phyloP scores from a whole-genome alignment of 306 rosid genomes.

The Acacia confusa region DNA sequence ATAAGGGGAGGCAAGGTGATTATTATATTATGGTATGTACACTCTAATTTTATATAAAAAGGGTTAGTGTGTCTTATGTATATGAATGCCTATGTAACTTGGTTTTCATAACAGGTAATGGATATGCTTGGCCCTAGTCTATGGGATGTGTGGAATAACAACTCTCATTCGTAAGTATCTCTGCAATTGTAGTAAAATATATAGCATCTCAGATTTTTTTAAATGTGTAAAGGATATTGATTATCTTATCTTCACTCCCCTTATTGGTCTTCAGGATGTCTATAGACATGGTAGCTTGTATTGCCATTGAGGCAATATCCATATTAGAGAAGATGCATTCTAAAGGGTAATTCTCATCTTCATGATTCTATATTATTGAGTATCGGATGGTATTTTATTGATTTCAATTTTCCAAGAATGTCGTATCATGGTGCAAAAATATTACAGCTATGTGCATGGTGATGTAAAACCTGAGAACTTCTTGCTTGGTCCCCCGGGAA shows the following conservation, averaged over 20 bases:
- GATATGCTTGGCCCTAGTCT: constrained; percentile 78
- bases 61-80: not conserved
- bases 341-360: constrained; percentile 42
- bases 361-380: not conserved
- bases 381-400: not conserved
- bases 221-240: not conserved
- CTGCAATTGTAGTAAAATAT: not conserved
- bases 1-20: constrained; percentile 91
- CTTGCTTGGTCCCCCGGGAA: constrained; percentile 69
- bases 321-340: constrained; percentile 77
- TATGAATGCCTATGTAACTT: not conserved
- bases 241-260: not conserved
- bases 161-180: constrained; percentile 53
- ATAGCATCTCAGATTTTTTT: not conserved
- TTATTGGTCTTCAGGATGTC: constrained; percentile 44
- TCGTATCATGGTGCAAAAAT: not conserved
- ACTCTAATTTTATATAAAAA: not conserved
- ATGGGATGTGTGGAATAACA: constrained; percentile 73
- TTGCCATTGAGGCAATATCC: constrained; percentile 78
- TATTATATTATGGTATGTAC: constrained; percentile 83
- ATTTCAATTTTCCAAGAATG: not conserved
- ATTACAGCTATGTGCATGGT: constrained; percentile 50
- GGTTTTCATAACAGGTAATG: constrained; percentile 48
- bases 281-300: constrained; percentile 76
- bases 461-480: constrained; percentile 82